Evolutionary conservation across 306 rosid species (phyloP).

Genomic region (Acacia melanoxylon): DNA sequence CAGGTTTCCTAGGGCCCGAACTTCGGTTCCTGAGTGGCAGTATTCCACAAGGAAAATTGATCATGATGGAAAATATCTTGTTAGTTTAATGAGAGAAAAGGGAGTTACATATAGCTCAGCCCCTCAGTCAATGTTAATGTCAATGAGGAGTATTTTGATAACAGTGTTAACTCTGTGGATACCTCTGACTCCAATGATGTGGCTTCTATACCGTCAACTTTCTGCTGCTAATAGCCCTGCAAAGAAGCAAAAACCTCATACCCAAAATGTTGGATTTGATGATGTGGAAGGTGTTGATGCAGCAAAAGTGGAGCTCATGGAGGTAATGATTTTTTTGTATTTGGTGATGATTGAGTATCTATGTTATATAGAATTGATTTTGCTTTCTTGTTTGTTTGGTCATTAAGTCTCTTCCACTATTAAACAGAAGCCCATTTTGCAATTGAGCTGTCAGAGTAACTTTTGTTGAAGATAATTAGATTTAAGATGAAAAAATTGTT

Average conservation of each 20-base stretch:
- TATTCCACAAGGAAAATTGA: conserved; percentile 86
- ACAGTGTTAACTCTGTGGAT: conserved; percentile 84
- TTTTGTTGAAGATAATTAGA: conserved; percentile 1
- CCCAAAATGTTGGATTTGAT: conserved; percentile 77
- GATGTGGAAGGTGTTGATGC: conserved; percentile 96
- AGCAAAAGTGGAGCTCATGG: conserved; percentile 93
- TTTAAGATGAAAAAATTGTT: neutral
- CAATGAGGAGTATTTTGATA: conserved; percentile 77
- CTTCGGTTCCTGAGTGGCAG: conserved; percentile 68
- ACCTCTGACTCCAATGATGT: conserved; percentile 92
- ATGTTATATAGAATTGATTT: conserved; percentile 12
- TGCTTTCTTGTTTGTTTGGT: conserved; percentile 17
- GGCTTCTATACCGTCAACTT: conserved; percentile 94
- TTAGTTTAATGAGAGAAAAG: conserved; percentile 81
- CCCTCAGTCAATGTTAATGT: conserved; percentile 76
- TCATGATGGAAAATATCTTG: conserved; percentile 81
- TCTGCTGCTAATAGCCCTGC: conserved; percentile 90
- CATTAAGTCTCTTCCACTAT: neutral
- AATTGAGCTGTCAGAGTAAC: neutral
- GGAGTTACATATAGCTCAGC: conserved; percentile 84
- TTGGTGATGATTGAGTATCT: neutral
- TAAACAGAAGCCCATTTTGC: neutral
- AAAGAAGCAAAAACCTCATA: conserved; percentile 64
- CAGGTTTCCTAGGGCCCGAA: conserved; percentile 46
- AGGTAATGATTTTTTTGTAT: conserved; percentile 54